phyloP scores from a whole-genome alignment of 1,139 yeast genomes.

The Candida glucosophila region DNA sequence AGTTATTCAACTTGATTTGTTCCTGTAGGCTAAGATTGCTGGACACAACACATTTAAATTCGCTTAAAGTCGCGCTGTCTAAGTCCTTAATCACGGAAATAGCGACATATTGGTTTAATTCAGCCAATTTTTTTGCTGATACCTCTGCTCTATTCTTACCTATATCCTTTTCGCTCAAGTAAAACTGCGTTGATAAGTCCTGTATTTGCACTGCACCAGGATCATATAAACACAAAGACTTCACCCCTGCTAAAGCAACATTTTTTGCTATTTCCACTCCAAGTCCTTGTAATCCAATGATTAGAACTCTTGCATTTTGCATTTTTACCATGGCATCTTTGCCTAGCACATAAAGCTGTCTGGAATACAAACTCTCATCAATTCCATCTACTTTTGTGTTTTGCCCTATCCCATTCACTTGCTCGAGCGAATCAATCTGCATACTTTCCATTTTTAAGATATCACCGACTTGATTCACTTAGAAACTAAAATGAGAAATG shows the following conservation, averaged over 20 bases:
- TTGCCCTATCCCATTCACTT: no score
- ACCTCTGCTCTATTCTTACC: slow-evolving; percentile 75
- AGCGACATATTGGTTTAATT: slow-evolving; percentile 86
- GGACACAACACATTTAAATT: slow-evolving; percentile 75
- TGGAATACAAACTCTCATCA: slow-evolving; percentile 90
- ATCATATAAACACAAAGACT: slow-evolving; percentile 81
- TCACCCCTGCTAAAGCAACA: slow-evolving; percentile 95
- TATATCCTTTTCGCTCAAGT: slow-evolving; percentile 58
- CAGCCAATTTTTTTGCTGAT: slow-evolving; percentile 59
- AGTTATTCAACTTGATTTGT: slow-evolving; percentile 65
- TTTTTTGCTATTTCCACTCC: slow-evolving; percentile 96
- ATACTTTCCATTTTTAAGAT: slow-evolving; percentile 34
- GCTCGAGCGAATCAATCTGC: slow-evolving; percentile 54
- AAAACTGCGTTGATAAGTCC: slow-evolving; percentile 88
- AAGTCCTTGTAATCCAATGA: slow-evolving; percentile 82
- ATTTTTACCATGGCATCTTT: slow-evolving; percentile 96
- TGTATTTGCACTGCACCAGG: slow-evolving; percentile 57
- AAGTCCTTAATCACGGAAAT: slow-evolving; percentile 57
- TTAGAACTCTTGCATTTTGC: slow-evolving; percentile 85
- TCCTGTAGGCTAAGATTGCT: slow-evolving; percentile 70
- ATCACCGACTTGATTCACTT: no score
- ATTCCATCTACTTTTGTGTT: slow-evolving; percentile 25
- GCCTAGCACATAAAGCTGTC: slow-evolving; percentile 90
- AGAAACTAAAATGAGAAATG: no score
- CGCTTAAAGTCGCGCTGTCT: slow-evolving; percentile 38